phyloP scores from a whole-genome alignment of 495 filamentous ascomycete species.

The Lichina pygmaea region DNA sequence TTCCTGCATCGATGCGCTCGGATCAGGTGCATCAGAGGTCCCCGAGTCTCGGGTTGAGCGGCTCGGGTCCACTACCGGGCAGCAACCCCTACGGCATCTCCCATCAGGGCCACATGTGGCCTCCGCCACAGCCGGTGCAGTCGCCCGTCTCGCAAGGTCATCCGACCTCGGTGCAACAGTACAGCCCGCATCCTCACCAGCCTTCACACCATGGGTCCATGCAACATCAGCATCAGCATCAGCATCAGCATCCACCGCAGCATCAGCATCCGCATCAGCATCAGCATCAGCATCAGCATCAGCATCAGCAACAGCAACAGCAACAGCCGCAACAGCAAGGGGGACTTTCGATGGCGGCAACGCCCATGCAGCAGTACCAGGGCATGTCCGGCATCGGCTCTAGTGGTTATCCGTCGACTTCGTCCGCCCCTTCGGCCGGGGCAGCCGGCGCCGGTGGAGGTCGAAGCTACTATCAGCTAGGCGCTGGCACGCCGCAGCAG shows the following conservation, averaged over 20 bases:
- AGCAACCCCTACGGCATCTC: conserved; percentile 16
- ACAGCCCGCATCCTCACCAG: conserved; percentile 15
- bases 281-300: conserved; percentile 14
- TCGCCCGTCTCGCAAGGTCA: conserved; percentile 21
- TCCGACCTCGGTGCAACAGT: conserved; percentile 14
- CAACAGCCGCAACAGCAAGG: conserved; percentile 25
- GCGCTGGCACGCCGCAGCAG: conserved; percentile 19
- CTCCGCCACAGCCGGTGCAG: conserved; percentile 24
- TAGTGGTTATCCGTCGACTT: conserved; percentile 14
- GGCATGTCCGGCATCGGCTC: conserved; percentile 11
- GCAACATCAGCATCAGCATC: neutral
- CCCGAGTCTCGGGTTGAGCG: conserved; percentile 11
- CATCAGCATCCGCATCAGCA: conserved; percentile 15
- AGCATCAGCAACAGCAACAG: conserved; percentile 28
- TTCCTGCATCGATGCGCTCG: conserved; percentile 18
- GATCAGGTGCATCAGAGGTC: conserved; percentile 20
- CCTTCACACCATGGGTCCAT: conserved; percentile 27
- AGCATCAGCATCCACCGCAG: conserved; percentile 13
- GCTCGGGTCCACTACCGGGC: conserved; percentile 15
- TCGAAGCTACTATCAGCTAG: conserved; percentile 4
- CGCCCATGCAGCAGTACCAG: conserved; percentile 13
- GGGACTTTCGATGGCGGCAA: conserved; percentile 9
- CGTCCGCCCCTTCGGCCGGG: neutral
- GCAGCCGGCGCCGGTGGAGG: neutral
- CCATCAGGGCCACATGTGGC: conserved; percentile 21